These are phyloP conservation scores for Phaffomyces thermotolerans DNA, from an alignment of 805 yeast species.

Conservation along the genomic window DNA sequence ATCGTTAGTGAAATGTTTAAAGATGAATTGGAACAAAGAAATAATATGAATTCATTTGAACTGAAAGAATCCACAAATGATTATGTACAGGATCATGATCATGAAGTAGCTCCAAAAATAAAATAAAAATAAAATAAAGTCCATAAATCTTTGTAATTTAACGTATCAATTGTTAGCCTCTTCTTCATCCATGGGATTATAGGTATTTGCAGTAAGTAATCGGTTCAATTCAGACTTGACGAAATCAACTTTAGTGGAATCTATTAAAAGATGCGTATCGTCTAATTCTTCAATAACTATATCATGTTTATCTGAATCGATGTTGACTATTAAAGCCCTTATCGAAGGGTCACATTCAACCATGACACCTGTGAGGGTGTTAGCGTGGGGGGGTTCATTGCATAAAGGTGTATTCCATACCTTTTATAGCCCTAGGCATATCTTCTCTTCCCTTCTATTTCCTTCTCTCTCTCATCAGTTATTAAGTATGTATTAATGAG, in stretches of 20 bases:
- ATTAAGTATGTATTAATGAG: too few species aligned
- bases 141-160: not conserved
- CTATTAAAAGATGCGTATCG: conserved; percentile 82
- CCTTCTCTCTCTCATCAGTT: too few species aligned
- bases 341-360: conserved; percentile 86
- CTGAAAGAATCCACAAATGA: not conserved
- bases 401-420: not conserved
- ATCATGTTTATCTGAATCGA: conserved; percentile 71
- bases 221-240: conserved; percentile 73
- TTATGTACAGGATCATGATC: conserved; percentile 8
- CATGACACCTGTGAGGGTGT: conserved; percentile 28
- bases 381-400: conserved; percentile 16
- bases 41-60: not conserved
- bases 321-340: conserved; percentile 73
- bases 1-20: conserved; percentile 26
- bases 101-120: conserved; percentile 6
- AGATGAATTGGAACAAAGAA: conserved; percentile 11
- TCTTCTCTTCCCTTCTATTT: too few species aligned
- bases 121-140: not conserved
- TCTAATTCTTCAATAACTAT: conserved; percentile 76
- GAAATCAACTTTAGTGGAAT: conserved; percentile 64
- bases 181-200: conserved; percentile 76
- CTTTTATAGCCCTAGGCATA: not conserved
- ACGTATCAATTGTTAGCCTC: conserved; percentile 24
- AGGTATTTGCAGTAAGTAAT: conserved; percentile 74